A percentile compares a stretch with the other conserved stretches of the same genome.
phyloP scores from a whole-genome alignment of 331 rosid species.

The Arachis monticola region DNA sequence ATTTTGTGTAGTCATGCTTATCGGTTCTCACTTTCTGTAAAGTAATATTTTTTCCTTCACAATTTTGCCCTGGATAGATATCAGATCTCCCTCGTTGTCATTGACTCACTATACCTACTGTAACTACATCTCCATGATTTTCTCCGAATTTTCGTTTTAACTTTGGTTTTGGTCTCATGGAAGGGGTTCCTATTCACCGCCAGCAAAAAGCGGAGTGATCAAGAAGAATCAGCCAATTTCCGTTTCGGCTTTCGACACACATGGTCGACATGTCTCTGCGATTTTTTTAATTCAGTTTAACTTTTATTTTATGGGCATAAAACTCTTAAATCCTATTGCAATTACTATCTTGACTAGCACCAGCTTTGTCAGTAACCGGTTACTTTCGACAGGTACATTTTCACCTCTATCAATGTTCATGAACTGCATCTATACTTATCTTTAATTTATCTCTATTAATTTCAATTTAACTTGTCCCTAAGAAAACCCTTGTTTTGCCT shows the following conservation, averaged over 20 bases:
- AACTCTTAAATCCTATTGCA: constrained; percentile 15
- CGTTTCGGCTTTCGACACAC: constrained; percentile 22
- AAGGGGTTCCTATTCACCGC: constrained; percentile 22
- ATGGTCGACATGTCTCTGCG: neutral
- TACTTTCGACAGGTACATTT: constrained; percentile 29
- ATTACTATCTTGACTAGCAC: constrained; percentile 31
- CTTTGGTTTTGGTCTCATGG: constrained; percentile 23
- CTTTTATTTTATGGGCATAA: constrained; percentile 17
- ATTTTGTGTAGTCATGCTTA: constrained; percentile 14
- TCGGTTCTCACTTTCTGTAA: constrained; percentile 32
- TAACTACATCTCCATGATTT: constrained; percentile 33
- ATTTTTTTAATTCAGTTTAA: neutral
- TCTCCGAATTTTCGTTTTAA: constrained; percentile 35
- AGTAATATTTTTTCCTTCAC: neutral
- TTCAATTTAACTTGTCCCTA: neutral
- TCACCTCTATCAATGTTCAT: constrained; percentile 26
- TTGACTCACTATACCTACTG: constrained; percentile 36
- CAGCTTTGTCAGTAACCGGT: constrained; percentile 43
- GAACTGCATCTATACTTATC: constrained; percentile 14
- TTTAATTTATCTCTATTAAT: constrained; percentile 19
- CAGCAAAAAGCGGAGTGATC: constrained; percentile 32
- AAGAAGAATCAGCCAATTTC: constrained; percentile 29
- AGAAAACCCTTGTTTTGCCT: neutral
- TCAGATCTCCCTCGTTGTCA: constrained; percentile 21
- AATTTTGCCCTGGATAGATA: constrained; percentile 3